Evolutionary conservation across 2,329 filamentous ascomycete species (phyloP).

Genomic region (Harringtonia aguacate): DNA sequence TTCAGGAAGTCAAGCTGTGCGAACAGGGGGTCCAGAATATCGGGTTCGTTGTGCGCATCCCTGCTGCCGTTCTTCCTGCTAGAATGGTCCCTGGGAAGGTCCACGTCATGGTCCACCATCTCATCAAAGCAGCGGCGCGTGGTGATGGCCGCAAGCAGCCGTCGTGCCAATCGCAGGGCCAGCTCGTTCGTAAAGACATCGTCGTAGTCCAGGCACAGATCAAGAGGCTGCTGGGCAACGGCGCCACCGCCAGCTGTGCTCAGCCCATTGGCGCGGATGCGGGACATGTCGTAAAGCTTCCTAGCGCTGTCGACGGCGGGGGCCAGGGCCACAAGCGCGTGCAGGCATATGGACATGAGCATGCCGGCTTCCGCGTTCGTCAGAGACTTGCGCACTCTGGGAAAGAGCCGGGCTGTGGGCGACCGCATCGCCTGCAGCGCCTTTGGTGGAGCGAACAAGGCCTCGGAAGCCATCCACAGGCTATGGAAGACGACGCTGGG

Average conservation of each 20-base stretch:
- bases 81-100: too few relatives aligned
- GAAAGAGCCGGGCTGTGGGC: conserved; percentile 25
- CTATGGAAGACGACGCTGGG: conserved; percentile 52
- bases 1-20: conserved; percentile 42
- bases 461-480: conserved; percentile 50
- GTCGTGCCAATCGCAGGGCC: conserved; percentile 45
- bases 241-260: conserved; percentile 35
- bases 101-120: conserved; percentile 16
- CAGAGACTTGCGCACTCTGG: conserved; percentile 23
- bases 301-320: conserved; percentile 37
- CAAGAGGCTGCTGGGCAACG: conserved; percentile 32
- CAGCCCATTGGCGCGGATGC: conserved; percentile 43
- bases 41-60: conserved; percentile 17
- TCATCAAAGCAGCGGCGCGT: conserved; percentile 40
- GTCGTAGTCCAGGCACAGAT: conserved; percentile 48
- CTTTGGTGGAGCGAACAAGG: conserved; percentile 45
- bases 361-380: conserved; percentile 39
- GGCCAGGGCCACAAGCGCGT: conserved; percentile 48
- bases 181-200: conserved; percentile 53
- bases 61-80: neutral
- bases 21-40: conserved; percentile 38
- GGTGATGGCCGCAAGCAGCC: conserved; percentile 47
- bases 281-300: conserved; percentile 48
- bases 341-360: conserved; percentile 49
- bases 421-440: conserved; percentile 28